phyloP scores from a whole-genome alignment of 108 stramenopile genomes.

The Parmales sp. region DNA sequence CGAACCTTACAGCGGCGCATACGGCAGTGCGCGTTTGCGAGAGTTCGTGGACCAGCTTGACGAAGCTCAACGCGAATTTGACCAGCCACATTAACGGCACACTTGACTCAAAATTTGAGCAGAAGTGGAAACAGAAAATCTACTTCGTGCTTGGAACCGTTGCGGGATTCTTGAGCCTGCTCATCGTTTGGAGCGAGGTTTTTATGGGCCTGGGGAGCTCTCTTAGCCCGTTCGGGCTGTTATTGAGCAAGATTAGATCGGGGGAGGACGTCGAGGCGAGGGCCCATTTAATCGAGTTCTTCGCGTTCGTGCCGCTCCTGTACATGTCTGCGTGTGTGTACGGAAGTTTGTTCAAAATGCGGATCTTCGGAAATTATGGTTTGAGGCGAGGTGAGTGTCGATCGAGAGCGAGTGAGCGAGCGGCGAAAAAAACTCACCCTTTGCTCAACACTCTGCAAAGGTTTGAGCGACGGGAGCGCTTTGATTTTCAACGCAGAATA shows the following conservation, averaged over 20 bases:
- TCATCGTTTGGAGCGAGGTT: slow-evolving; percentile 56
- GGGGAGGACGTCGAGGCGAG: slow-evolving; percentile 6
- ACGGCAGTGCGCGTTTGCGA: too few species aligned
- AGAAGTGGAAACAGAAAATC: slow-evolving; percentile 25
- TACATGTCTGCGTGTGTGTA: slow-evolving; percentile 51
- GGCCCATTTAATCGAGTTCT: slow-evolving; percentile 31
- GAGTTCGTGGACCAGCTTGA: too few species aligned
- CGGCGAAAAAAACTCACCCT: too few species aligned
- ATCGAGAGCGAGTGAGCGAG: too few species aligned
- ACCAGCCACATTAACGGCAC: too few species aligned
- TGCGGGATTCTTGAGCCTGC: slow-evolving; percentile 32
- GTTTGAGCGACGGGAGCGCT: slow-evolving; percentile 41
- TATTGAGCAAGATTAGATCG: slow-evolving; percentile 15
- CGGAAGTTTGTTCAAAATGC: slow-evolving; percentile 37
- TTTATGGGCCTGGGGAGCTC: slow-evolving; percentile 33
- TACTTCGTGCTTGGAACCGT: slow-evolving; percentile 36
- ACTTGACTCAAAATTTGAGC: too few species aligned
- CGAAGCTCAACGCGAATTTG: too few species aligned
- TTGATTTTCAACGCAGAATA: slow-evolving; percentile 71
- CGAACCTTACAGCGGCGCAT: too few species aligned
- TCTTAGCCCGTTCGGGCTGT: slow-evolving; percentile 43
- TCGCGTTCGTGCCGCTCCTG: slow-evolving; percentile 40
- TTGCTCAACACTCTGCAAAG: too few species aligned
- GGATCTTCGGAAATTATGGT: slow-evolving; percentile 42
- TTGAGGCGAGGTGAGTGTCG: slow-evolving; percentile 32